A percentile compares a stretch with the other conserved stretches of the same genome.
Conservation (phyloP, 2,329 filamentous ascomycete species). For the Canariomyces notabilis region DNA sequence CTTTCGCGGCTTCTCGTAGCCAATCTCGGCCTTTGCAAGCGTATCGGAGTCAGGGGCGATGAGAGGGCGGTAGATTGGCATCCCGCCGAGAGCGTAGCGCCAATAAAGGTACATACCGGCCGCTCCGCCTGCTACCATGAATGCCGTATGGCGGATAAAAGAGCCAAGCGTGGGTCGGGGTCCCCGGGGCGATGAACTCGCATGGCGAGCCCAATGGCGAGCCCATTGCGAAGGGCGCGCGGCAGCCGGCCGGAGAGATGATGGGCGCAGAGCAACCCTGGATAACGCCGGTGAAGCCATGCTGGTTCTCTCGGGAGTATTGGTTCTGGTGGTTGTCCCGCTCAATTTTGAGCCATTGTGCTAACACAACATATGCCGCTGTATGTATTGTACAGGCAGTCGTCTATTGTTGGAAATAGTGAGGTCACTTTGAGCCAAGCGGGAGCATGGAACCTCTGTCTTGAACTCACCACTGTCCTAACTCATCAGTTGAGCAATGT, state of each 20-base stretch:
- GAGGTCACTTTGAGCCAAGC: conserved; percentile 4
- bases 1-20: conserved; percentile 62
- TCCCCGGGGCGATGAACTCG: conserved; percentile 9
- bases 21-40: conserved; percentile 47
- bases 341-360: neutral
- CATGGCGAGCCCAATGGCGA: conserved; percentile 18
- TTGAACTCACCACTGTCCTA: no score
- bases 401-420: neutral
- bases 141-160: neutral
- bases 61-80: conserved; percentile 17
- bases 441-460: no score
- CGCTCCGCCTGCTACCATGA: conserved; percentile 18
- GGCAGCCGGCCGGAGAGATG: conserved; percentile 1
- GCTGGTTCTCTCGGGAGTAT: neutral
- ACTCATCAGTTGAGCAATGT: no score
- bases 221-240: conserved; percentile 14
- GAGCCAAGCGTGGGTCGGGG: conserved; percentile 11
- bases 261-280: conserved; percentile 13
- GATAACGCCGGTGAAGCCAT: conserved; percentile 19
- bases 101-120: conserved; percentile 21
- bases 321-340: neutral
- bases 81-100: conserved; percentile 29
- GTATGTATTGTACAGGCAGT: no score
- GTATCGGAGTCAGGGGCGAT: conserved; percentile 46
- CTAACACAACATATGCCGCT: neutral